phyloP scores from a whole-genome alignment of 2,329 filamentous ascomycete species.

The Stachybotrys echinatus region DNA sequence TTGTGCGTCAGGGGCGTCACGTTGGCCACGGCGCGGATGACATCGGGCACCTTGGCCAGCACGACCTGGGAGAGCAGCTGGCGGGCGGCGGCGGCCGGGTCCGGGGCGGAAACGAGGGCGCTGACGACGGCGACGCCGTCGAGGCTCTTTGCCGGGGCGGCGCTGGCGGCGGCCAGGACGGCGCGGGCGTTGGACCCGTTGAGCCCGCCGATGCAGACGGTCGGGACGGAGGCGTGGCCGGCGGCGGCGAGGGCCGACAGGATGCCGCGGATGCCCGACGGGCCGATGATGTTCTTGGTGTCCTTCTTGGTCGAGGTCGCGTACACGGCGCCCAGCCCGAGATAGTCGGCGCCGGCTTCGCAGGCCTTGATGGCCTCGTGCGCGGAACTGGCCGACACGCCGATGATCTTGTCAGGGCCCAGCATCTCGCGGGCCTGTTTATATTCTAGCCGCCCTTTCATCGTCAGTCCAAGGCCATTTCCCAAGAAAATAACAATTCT shows the following conservation, averaged over 20 bases:
- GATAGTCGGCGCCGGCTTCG: slow-evolving; percentile 75
- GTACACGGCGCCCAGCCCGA: slow-evolving; percentile 87
- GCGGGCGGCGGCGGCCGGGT: slow-evolving; percentile 59
- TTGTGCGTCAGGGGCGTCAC: slow-evolving; percentile 79
- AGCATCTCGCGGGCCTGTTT: slow-evolving; percentile 63
- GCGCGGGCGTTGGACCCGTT: slow-evolving; percentile 70
- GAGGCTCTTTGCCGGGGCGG: slow-evolving; percentile 49
- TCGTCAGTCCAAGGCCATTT: not conserved
- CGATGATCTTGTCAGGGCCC: slow-evolving; percentile 75
- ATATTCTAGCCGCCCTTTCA: not conserved
- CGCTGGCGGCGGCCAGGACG: slow-evolving; percentile 68
- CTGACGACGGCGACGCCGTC: slow-evolving; percentile 86
- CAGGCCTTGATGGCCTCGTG: slow-evolving; percentile 71
- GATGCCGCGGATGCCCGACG: slow-evolving; percentile 45
- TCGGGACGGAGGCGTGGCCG: slow-evolving; percentile 41
- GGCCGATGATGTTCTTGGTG: slow-evolving; percentile 62
- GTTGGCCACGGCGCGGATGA: slow-evolving; percentile 57
- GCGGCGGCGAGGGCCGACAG: slow-evolving; percentile 49
- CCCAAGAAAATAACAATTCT: too few relatives aligned
- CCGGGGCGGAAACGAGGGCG: slow-evolving; percentile 70
- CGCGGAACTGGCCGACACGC: slow-evolving; percentile 73
- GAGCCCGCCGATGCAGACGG: slow-evolving; percentile 87
- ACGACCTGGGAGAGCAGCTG: slow-evolving; percentile 42
- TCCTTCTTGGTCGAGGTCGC: slow-evolving; percentile 84
- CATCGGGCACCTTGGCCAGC: slow-evolving; percentile 43